Percentiles rank a stretch among this genome's conserved stretches.
Conservation (phyloP, 1,139 yeast genomes). For the Cylindricascospora bacillispora region DNA sequence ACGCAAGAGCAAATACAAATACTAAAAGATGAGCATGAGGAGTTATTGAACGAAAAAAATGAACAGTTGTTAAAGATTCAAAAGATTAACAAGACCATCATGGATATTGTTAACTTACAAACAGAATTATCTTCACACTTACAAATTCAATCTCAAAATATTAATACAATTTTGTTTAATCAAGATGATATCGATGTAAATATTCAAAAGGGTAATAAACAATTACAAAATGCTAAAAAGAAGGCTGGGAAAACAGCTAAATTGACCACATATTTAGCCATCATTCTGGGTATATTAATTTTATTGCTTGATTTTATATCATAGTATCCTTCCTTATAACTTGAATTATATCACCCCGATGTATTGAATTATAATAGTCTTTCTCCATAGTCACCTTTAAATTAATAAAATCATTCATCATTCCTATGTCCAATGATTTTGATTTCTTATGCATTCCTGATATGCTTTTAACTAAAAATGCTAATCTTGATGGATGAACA, state of each 20-base stretch:
- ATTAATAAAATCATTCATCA: too few species aligned
- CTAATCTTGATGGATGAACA: too few species aligned
- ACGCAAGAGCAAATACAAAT: slow-evolving; percentile 55
- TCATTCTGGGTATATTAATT: slow-evolving; percentile 49
- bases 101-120: slow-evolving; percentile 71
- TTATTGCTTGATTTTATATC: slow-evolving; percentile 43
- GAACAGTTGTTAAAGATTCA: slow-evolving; percentile 60
- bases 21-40: slow-evolving; percentile 60
- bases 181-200: slow-evolving; percentile 62
- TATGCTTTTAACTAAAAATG: too few species aligned
- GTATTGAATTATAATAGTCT: too few species aligned
- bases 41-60: slow-evolving; percentile 45
- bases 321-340: too few species aligned
- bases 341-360: too few species aligned
- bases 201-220: slow-evolving; percentile 61
- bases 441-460: too few species aligned
- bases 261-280: slow-evolving; percentile 47
- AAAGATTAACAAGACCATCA: slow-evolving; percentile 61
- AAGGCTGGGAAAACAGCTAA: slow-evolving; percentile 62
- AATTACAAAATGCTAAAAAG: slow-evolving; percentile 56
- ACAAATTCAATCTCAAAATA: slow-evolving; percentile 62
- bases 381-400: too few species aligned
- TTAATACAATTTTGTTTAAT: slow-evolving; percentile 52
- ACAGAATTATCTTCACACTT: slow-evolving; percentile 67
- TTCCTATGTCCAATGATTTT: too few species aligned